Conservation (phyloP, 2,329 filamentous ascomycete species). For the Curvularia lunata region DNA sequence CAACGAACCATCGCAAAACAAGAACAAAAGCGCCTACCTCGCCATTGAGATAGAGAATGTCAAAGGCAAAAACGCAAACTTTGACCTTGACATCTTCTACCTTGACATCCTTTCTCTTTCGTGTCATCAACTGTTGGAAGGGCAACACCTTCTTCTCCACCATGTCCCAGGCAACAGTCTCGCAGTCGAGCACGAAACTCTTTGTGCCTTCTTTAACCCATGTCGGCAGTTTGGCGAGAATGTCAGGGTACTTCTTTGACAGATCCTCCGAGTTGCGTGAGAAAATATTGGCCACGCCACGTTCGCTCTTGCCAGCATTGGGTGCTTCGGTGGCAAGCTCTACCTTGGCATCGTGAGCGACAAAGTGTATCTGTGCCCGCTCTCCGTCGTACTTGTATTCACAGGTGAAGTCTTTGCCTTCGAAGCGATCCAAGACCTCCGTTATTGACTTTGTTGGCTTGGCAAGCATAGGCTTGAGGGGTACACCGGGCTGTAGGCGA, state of each 20-base stretch:
- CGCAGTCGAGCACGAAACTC: conserved; percentile 97
- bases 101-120: conserved; percentile 97
- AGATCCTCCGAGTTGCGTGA: conserved; percentile 96
- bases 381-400: conserved; percentile 99
- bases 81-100: conserved; percentile 94
- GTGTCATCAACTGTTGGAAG: conserved; percentile 97
- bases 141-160: conserved; percentile 92
- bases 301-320: conserved; percentile 69
- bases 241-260: conserved; percentile 97
- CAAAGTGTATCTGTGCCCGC: conserved; percentile 97
- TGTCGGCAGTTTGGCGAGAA: conserved; percentile 81
- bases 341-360: conserved; percentile 77
- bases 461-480: conserved; percentile 96
- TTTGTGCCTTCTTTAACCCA: conserved; percentile 92
- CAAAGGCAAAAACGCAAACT: conserved; percentile 96
- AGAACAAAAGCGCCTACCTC: conserved; percentile 57
- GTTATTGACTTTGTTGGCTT: conserved; percentile 98
- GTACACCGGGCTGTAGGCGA: conserved; percentile 91
- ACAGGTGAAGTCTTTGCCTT: conserved; percentile 93
- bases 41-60: conserved; percentile 91
- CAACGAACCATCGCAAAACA: conserved; percentile 19
- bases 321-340: conserved; percentile 66
- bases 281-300: conserved; percentile 89
- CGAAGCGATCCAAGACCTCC: conserved; percentile 95
- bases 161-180: conserved; percentile 97